Base-by-base conservation (phyloP, 2,329 filamentous ascomycete species). In the Bipolaris gigantea region DNA sequence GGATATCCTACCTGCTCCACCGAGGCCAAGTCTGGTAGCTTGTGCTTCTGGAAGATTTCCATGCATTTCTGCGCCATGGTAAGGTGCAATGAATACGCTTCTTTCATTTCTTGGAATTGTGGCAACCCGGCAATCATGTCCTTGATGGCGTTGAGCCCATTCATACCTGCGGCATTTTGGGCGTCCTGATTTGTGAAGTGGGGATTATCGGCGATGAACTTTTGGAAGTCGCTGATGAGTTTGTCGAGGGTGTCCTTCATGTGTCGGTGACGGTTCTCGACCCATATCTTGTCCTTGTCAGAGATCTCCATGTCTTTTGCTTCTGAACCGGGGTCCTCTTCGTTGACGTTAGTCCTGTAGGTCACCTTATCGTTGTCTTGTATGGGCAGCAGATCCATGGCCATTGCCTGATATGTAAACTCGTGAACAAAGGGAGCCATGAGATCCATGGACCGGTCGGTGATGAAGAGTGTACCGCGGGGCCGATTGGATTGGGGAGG, bases 361-460 rank as follows among this genome's bases (percentile, higher is more conserved):
- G 88, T 91, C 9, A 95, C 83, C 73, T 94, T 96, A 61, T 96
- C 92, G 21, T 85, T 88, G 49, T 97, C 94, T 65, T 89, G 87
- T 69, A 99, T 91, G 0, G 89, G 89, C 27, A 99, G 78, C 8
- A 99, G 79, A 71, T 99, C 94, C 73, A 97, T 90, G 3, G 91
- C 93, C 93, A 99, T 97, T 46, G 94, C 92, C 75, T 99, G 94
- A 73, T 97, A 99, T 11, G 94, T 97, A 72, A 99, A 97, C 69
- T 99, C 94, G 75, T 99, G 94, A 4, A 97, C 72, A 10, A 97
- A 77, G 1, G 94, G 94, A 0, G 93, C 87, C 77, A 89, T 85
- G 3, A 97, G 76, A 73, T 99, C 94, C 89, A 99, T 94, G 7
- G 92, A 90, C 57, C 94, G 85, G 73, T 97, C 94, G 1, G 92